A percentile compares a stretch with the other conserved stretches of the same genome.
Evolutionary conservation across 768 basidiomycete species (phyloP).

Genomic region (Pluteus cervinus): DNA sequence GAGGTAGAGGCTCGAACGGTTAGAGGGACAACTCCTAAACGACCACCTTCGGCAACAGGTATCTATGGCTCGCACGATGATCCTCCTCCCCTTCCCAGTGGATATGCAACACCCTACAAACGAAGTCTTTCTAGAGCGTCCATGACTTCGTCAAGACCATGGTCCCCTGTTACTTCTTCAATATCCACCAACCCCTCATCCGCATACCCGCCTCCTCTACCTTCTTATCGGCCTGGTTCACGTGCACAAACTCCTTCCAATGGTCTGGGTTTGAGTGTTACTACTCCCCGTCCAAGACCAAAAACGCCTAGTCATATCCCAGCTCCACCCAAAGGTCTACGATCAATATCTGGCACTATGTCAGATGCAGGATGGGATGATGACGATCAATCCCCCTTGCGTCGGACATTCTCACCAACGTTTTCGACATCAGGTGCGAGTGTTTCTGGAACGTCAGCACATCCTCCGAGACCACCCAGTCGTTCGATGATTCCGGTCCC

Average conservation of each 20-base stretch:
- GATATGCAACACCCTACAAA: constrained; percentile 42
- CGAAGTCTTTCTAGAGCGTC: constrained; percentile 70
- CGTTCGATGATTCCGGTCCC: constrained; percentile 82
- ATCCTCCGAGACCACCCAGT: constrained; percentile 71
- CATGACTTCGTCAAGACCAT: constrained; percentile 73
- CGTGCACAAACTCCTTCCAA: constrained; percentile 54
- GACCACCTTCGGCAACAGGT: constrained; percentile 42
- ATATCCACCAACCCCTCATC: constrained; percentile 64
- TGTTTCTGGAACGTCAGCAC: constrained; percentile 39
- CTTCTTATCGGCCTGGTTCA: constrained; percentile 42
- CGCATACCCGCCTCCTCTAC: constrained; percentile 28
- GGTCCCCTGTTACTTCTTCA: constrained; percentile 72
- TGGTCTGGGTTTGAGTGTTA: constrained; percentile 28
- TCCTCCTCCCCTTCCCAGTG: constrained; percentile 42
- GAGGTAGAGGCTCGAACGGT: constrained; percentile 47
- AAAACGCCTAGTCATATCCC: constrained; percentile 82
- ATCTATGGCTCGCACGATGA: constrained; percentile 28
- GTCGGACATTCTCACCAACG: constrained; percentile 63
- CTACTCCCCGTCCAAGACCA: constrained; percentile 63
- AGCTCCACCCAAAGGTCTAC: constrained; percentile 44
- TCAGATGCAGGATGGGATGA: constrained; percentile 43
- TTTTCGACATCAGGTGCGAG: constrained; percentile 41
- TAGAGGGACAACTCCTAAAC: constrained; percentile 45
- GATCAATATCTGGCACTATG: constrained; percentile 41
- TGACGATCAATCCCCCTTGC: constrained; percentile 37